A percentile compares a stretch with the other conserved stretches of the same genome.
Evolutionary conservation across 305 asterid species (phyloP).

Genomic region (Solanum hybrid): DNA sequence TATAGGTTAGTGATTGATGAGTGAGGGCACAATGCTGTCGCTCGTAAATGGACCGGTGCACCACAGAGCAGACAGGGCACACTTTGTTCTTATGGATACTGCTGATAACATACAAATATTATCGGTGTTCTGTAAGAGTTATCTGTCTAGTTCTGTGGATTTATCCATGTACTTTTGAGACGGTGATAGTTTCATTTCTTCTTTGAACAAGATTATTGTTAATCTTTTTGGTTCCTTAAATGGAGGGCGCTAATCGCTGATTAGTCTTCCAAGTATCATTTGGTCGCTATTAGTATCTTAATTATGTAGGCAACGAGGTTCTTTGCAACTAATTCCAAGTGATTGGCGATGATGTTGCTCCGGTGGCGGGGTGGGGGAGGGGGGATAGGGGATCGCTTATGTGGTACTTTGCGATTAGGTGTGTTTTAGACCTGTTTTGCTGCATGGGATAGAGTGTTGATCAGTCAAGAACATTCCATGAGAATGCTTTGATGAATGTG

Average conservation of each 20-base stretch:
- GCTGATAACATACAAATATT: neutral
- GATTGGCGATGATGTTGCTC: neutral
- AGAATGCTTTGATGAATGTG: neutral
- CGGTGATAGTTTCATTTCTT: neutral
- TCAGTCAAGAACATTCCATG: neutral
- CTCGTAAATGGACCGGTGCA: neutral
- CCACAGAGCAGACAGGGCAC: neutral
- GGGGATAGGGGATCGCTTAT: neutral
- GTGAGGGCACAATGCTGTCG: neutral
- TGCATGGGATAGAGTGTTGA: neutral
- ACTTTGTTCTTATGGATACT: neutral
- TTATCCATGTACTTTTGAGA: neutral
- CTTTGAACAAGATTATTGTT: neutral
- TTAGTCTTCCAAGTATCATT: neutral
- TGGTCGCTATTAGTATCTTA: neutral
- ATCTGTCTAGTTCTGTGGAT: neutral
- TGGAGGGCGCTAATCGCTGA: neutral
- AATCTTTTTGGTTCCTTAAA: neutral
- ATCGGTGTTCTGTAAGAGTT: neutral
- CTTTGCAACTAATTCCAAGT: neutral
- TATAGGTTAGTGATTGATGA: neutral
- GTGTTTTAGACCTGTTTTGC: neutral
- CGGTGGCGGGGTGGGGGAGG: too few relatives aligned
- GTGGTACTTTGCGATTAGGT: neutral
- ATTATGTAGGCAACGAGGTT: neutral